phyloP scores from a whole-genome alignment of 495 filamentous ascomycete genomes.

The Aspergillus nanangensis region DNA sequence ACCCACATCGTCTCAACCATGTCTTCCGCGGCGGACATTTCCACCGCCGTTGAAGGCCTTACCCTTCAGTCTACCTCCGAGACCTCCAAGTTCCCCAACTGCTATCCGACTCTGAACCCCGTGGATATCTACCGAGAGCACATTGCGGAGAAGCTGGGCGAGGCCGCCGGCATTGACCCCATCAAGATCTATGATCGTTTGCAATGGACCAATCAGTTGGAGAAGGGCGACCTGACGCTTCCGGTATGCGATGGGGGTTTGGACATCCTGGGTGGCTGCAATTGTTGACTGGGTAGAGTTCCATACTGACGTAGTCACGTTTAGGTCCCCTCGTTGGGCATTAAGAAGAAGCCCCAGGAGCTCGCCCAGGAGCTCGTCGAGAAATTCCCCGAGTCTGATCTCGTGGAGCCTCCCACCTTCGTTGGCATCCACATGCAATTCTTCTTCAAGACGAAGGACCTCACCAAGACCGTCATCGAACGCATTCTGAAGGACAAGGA shows the following conservation, averaged over 20 bases:
- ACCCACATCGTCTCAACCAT: no score
- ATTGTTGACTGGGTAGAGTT: neutral
- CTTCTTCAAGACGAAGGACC: conserved; percentile 62
- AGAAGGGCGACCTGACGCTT: conserved; percentile 85
- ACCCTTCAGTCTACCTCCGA: conserved; percentile 36
- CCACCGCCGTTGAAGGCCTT: conserved; percentile 34
- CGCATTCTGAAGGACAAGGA: conserved; percentile 57
- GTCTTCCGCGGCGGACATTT: conserved; percentile 29
- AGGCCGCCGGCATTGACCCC: conserved; percentile 67
- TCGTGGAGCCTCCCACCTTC: conserved; percentile 62
- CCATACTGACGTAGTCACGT: neutral
- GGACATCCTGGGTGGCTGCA: neutral
- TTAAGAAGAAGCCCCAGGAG: conserved; percentile 73
- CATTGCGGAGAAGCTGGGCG: conserved; percentile 67
- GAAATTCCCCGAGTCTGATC: conserved; percentile 75
- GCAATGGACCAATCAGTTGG: conserved; percentile 75
- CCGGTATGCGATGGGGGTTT: conserved; percentile 44
- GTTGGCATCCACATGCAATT: conserved; percentile 72
- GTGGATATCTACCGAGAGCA: conserved; percentile 86
- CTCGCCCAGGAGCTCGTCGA: conserved; percentile 65
- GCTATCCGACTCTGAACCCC: conserved; percentile 70
- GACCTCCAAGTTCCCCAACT: conserved; percentile 37
- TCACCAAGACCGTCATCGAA: conserved; percentile 57
- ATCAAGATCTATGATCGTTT: conserved; percentile 73
- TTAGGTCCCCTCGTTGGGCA: conserved; percentile 64